Evolutionary conservation across 257 asterid species (phyloP), one percentile per base, ranked within the genome.

Genomic region (Asclepias syriaca): DNA sequence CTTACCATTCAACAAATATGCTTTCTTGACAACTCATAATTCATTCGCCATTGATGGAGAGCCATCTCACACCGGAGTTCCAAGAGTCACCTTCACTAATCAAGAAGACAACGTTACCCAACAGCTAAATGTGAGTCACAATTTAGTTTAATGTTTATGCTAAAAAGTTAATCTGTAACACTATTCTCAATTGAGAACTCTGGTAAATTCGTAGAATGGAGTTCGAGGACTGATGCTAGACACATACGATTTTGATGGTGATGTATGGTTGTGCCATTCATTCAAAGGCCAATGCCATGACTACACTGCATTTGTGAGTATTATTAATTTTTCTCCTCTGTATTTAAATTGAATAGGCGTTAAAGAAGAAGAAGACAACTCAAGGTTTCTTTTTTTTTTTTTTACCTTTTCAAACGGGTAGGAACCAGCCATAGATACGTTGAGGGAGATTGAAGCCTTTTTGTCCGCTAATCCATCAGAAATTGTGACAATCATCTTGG

Each of bases 211-310:
- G 53, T 50, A 93, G 98, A 81, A 90, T 65, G 98, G 98, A 5
- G 97, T 93, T 72, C 97, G 97, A 16, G 98, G 86, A 3, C 75
- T 93, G 46, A 93, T 90, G 98, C 92, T 93, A 6, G 98, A 93
- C 68, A 86, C 89, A 1, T 93, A 93, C 55, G 95, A 90, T 80
- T 93, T 84, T 32, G 69, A 89, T 51, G 96, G 84, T 22, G 93
- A 78, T 75, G 75, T 93, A 19, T 93, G 98, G 97, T 9, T 93
- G 74, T 93, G 98, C 83, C 98, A 93, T 81, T 93, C 98, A 8
- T 93, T 81, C 24, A 86, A 89, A 21, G 96, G 97, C 78, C 2
- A 87, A 51, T 93, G 98, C 78, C 78, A 88, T 54, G 96, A 93
- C 75, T 81, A 70, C 69, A 93, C 97, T 1, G 88, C 89, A 75